Evolutionary conservation across 2,329 filamentous ascomycete genomes (phyloP), one percentile per base, ranked within the genome.

Genomic region (Cladosporium velox): DNA sequence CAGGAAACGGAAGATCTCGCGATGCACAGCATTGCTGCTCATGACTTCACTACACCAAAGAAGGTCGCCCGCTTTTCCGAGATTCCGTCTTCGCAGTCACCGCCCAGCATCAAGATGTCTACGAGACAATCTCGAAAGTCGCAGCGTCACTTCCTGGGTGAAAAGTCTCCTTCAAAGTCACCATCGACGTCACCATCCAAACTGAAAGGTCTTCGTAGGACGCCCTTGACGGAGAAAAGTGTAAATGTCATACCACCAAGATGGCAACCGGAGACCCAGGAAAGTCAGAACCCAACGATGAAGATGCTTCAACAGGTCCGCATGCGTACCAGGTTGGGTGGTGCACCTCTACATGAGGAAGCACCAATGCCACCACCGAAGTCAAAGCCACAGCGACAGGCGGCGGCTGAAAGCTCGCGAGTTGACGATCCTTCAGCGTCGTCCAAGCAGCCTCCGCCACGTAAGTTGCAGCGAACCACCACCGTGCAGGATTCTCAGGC

Each of bases 31-130:
- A 64, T 64, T 41, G 61, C 61, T 47, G 35, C 61, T 18, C 35
- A 64, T 34, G 61, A 64, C 18, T 64, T 64, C 18, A 64, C 51
- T 0, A 72, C 70, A 6, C 70, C 70, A 2, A 61, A 54, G 18
- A 70, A 67, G 21, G 34, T 44, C 10, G 38, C 7, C 11, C 38
- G 60, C 2, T 65, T 58, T 2, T 57, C 67, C n/a, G 67, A 70
- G 30, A 65, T 72, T 18, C 69, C 70, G 11, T 71, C 70, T 14
- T 72, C 70, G n/a, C 70, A 70, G 51, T 69, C 68, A 30, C 70
- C 70, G 6, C 66, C 67, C 6, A 71, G 70, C 47, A 64, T 64
- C 26, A 67, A 66, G 44, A 35, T 67, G 21, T 70, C 70, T 5
- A 59, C 67, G 6, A 65, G 57, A n/a, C 58, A 61, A 18, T 65